A percentile compares a stretch with the other conserved stretches of the same genome.
Evolutionary conservation across 106 monocot species (phyloP).

Genomic region (Gastrodia elata): DNA sequence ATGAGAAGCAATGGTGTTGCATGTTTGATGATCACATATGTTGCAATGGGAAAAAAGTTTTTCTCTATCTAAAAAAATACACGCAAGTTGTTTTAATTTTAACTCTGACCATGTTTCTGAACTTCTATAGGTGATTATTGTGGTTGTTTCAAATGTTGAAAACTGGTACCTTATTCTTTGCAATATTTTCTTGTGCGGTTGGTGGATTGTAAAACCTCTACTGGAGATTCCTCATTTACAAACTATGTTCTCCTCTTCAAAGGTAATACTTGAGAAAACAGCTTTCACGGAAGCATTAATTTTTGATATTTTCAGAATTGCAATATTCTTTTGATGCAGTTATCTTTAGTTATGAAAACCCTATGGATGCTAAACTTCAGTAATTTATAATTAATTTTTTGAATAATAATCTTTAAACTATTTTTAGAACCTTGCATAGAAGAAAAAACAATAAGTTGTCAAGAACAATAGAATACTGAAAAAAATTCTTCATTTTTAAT

Average conservation of each 20-base stretch:
- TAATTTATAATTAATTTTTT: background rate
- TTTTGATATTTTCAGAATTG: background rate
- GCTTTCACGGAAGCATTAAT: background rate
- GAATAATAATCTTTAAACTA: background rate
- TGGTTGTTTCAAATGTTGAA: conserved; percentile 26
- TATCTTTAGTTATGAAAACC: background rate
- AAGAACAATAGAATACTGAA: background rate
- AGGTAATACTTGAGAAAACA: conserved; percentile 33
- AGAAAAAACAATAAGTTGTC: background rate
- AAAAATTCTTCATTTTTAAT: background rate
- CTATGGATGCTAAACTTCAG: background rate
- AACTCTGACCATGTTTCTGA: background rate
- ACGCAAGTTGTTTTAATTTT: background rate
- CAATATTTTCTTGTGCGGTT: conserved; percentile 62
- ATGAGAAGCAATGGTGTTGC: background rate
- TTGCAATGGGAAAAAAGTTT: background rate
- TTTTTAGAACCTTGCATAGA: background rate
- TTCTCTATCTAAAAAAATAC: background rate
- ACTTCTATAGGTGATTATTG: conserved; percentile 32
- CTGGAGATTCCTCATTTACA: conserved; percentile 52
- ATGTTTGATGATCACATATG: background rate
- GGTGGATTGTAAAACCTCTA: conserved; percentile 72
- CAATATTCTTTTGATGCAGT: conserved; percentile 6
- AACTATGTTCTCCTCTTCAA: conserved; percentile 32
- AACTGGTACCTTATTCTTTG: conserved; percentile 45